Conservation (phyloP, 2,329 filamentous ascomycete species). For the Diaporthe velutina region DNA sequence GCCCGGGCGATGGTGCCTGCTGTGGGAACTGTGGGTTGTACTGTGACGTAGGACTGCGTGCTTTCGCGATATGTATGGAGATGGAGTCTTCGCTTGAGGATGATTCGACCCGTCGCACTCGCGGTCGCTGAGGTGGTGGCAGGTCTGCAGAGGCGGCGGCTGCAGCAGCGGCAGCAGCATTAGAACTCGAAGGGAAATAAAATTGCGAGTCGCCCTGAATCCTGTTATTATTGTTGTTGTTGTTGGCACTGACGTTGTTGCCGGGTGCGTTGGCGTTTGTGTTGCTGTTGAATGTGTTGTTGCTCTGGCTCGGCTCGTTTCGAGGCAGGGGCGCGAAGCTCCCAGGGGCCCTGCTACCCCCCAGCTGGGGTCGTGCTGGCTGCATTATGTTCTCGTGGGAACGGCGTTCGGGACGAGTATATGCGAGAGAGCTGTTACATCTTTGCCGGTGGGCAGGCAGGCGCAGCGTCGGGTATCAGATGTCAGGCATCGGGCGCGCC, state of each 20-base stretch:
- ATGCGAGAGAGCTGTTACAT: constrained; percentile 55
- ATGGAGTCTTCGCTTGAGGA: constrained; percentile 58
- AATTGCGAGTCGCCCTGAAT: constrained; percentile 22
- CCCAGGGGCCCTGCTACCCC: constrained; percentile 59
- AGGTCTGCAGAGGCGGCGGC: constrained; percentile 45
- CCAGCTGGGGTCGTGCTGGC: constrained; percentile 57
- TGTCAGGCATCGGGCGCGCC: constrained; percentile 9
- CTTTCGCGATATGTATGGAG: constrained; percentile 54
- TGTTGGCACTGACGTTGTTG: neutral
- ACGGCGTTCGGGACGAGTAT: constrained; percentile 18
- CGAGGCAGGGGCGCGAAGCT: constrained; percentile 68
- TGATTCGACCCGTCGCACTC: constrained; percentile 59
- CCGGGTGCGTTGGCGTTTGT: neutral
- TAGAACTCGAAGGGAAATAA: constrained; percentile 45
- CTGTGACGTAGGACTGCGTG: constrained; percentile 50
- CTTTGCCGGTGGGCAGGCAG: constrained; percentile 47
- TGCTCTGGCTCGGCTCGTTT: constrained; percentile 40
- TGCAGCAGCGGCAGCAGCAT: constrained; percentile 48
- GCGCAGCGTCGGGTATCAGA: constrained; percentile 22
- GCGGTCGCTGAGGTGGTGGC: constrained; percentile 48
- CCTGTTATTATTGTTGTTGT: constrained; percentile 24
- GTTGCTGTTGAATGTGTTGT: neutral
- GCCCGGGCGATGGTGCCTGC: constrained; percentile 46
- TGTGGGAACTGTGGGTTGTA: constrained; percentile 38
- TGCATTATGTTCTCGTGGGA: constrained; percentile 58